These are phyloP conservation scores for Pleodorina starrii DNA, from an alignment of 139 green algal species.

Conservation along the genomic window DNA sequence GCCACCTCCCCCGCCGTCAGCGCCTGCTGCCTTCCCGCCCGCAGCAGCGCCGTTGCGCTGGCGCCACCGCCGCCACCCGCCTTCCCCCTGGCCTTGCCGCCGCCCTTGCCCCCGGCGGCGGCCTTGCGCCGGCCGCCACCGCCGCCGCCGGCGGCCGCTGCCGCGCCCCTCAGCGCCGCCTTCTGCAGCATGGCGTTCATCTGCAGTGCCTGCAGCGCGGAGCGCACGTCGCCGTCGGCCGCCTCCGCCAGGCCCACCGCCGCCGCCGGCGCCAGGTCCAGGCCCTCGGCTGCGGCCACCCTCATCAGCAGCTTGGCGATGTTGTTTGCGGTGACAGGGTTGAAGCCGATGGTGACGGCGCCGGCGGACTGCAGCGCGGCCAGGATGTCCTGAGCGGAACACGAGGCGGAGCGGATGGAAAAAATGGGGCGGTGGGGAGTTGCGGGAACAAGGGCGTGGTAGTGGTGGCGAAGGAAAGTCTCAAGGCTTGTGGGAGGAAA, in stretches of 20 bases:
- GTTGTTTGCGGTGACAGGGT: constrained; percentile 68
- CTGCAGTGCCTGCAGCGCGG: constrained; percentile 65
- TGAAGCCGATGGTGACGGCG: constrained; percentile 75
- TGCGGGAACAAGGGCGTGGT: no score
- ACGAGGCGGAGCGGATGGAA: neutral
- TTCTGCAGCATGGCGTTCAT: constrained; percentile 31
- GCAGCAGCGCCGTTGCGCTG: constrained; percentile 3
- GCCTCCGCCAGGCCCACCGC: constrained; percentile 56
- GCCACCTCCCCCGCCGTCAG: constrained; percentile 28
- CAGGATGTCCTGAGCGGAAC: constrained; percentile 70
- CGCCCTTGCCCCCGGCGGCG: no score
- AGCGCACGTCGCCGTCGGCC: constrained; percentile 64
- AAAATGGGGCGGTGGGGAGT: no score
- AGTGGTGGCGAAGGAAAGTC: no score
- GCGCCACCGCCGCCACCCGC: neutral
- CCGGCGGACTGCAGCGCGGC: constrained; percentile 62
- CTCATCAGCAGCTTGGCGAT: constrained; percentile 62
- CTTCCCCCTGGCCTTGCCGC: neutral
- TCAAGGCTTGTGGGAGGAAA: no score
- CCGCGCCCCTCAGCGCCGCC: neutral
- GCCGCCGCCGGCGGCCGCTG: neutral
- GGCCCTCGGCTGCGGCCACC: constrained; percentile 44
- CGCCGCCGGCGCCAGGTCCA: constrained; percentile 43
- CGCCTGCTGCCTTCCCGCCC: neutral
- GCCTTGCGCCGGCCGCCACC: neutral